phyloP scores from a whole-genome alignment of 1,284 basidiomycete genomes.

The Naganishia sp. region DNA sequence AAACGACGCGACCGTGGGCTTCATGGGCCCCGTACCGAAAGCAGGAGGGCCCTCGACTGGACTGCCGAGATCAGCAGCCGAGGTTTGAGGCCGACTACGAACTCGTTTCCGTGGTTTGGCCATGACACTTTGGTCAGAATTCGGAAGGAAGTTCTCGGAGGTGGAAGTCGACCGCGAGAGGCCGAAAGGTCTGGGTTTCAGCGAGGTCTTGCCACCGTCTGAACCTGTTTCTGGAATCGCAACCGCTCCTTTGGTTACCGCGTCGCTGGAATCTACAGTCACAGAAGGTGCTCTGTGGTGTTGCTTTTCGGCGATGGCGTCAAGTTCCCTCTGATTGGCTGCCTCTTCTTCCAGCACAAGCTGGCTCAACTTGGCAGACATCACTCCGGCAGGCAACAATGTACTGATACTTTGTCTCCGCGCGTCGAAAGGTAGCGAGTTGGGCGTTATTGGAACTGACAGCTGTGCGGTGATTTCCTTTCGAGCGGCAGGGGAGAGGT shows the following conservation, averaged over 20 bases:
- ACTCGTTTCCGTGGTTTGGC: neutral
- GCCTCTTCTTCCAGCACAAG: constrained; percentile 23
- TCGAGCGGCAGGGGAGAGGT: constrained; percentile 21
- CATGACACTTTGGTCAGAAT: neutral
- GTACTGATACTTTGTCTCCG: constrained; percentile 24
- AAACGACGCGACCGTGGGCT: neutral
- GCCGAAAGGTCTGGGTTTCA: constrained; percentile 3
- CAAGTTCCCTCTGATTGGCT: constrained; percentile 11
- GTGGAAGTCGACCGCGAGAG: constrained; percentile 13
- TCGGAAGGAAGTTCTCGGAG: neutral
- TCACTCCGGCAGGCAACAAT: constrained; percentile 18
- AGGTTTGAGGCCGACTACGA: constrained; percentile 24
- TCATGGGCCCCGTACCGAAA: constrained; percentile 7
- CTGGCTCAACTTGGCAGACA: constrained; percentile 23
- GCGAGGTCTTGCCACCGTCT: neutral
- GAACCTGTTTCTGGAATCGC: constrained; percentile 6
- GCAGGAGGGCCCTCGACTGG: neutral
- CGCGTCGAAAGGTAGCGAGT: constrained; percentile 17
- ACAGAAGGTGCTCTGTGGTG: too few species aligned
- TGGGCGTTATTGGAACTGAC: constrained; percentile 19
- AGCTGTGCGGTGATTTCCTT: constrained; percentile 23
- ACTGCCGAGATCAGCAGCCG: constrained; percentile 15
- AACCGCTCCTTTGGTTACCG: neutral
- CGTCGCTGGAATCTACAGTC: neutral
- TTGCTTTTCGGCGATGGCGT: neutral